Percentiles rank a stretch among this genome's conserved stretches.
phyloP scores from a whole-genome alignment of 768 basidiomycete genomes.

The Kwoniella europaea region DNA sequence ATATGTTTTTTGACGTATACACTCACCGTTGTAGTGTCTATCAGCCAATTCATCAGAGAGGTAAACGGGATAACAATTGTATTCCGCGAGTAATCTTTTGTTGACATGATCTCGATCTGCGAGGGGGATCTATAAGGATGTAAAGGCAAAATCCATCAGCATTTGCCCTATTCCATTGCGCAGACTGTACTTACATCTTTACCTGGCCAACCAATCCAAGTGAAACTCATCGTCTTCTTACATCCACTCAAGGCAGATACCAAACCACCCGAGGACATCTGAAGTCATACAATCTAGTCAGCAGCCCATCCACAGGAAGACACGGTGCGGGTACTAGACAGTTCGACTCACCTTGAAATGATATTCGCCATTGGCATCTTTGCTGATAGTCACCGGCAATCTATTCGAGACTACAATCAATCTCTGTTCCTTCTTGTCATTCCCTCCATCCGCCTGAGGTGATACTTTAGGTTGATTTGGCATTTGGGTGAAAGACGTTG shows the following conservation, averaged over 20 bases:
- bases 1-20: not conserved
- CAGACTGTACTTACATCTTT: constrained; percentile 47
- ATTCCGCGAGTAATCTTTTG: constrained; percentile 89
- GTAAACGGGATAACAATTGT: constrained; percentile 96
- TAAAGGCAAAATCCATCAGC: too few species aligned
- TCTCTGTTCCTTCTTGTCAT: constrained; percentile 60
- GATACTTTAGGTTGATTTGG: constrained; percentile 7
- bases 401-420: constrained; percentile 96
- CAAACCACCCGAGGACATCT: constrained; percentile 95
- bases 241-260: constrained; percentile 96
- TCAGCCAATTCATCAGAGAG: constrained; percentile 98
- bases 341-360: constrained; percentile 68
- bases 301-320: not conserved
- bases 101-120: constrained; percentile 92
- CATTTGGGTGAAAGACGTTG: constrained; percentile 17
- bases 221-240: constrained; percentile 97
- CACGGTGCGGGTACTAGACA: not conserved
- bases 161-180: too few species aligned
- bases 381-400: constrained; percentile 92
- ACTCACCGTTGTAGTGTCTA: constrained; percentile 69
- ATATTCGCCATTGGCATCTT: constrained; percentile 88
- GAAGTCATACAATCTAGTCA: not conserved
- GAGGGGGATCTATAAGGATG: constrained; percentile 72
- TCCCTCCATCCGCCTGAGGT: not conserved
- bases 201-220: constrained; percentile 96